Conservation (phyloP, 352 stramenopile species). For the Aphanomyces stellatus region DNA sequence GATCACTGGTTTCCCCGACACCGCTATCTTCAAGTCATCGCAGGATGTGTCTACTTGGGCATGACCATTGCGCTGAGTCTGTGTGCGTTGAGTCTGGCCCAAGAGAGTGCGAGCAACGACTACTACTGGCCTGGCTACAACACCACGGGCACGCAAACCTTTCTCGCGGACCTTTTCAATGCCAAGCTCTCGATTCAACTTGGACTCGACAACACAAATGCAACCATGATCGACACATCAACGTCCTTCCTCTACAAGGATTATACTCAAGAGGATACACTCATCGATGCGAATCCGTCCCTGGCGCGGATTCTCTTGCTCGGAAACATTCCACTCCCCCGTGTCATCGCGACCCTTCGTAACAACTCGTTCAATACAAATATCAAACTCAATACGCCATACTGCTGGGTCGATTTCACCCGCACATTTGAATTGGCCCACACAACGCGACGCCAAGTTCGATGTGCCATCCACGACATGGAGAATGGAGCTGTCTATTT, state of each 20-base stretch:
- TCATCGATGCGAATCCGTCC: neutral
- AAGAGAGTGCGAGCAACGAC: neutral
- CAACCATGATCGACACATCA: neutral
- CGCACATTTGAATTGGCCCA: conserved; percentile 12
- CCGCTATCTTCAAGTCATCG: neutral
- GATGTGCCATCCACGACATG: neutral
- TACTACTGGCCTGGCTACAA: conserved; percentile 15
- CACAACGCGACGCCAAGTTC: neutral
- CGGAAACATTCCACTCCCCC: neutral
- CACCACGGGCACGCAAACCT: neutral
- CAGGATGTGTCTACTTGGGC: neutral
- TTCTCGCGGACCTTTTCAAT: neutral
- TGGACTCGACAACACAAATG: neutral
- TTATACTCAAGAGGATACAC: neutral
- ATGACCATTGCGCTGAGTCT: neutral
- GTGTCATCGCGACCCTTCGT: neutral
- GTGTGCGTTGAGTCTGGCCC: neutral
- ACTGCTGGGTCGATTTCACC: conserved; percentile 21
- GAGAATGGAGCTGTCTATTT: conserved; percentile 15
- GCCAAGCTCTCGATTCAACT: neutral
- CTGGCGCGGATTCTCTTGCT: neutral
- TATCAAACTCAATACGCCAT: neutral
- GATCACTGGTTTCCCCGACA: neutral
- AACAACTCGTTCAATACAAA: neutral
- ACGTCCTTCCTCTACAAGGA: neutral